Conservation (phyloP, 164 flowering plant species). For the Platanus orientalis region DNA sequence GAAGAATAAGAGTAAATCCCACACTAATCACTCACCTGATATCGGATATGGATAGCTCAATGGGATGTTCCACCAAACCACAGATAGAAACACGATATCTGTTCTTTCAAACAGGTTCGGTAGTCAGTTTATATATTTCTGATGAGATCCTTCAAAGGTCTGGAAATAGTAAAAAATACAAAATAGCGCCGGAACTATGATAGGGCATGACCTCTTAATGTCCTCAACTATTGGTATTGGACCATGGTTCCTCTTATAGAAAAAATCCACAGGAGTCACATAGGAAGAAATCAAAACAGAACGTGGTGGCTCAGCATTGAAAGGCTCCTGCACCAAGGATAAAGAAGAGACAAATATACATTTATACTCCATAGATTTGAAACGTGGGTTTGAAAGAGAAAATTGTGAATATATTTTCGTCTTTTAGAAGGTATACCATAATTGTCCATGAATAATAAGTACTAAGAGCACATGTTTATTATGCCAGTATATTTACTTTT, state of each 20-base stretch:
- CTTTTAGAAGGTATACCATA: no score
- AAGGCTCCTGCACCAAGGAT: slow-evolving; percentile 66
- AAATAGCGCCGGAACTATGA: background rate
- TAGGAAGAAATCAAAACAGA: slow-evolving; percentile 66
- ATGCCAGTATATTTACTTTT: no score
- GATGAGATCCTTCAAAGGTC: background rate
- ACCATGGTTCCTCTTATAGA: slow-evolving; percentile 98
- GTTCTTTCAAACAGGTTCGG: slow-evolving; percentile 16
- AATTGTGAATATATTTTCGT: no score
- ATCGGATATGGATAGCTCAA: slow-evolving; percentile 66
- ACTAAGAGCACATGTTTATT: no score
- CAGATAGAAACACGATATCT: slow-evolving; percentile 60
- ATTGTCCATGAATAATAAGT: no score
- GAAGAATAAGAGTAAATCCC: background rate
- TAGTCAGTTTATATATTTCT: slow-evolving; percentile 15
- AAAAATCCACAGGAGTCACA: slow-evolving; percentile 88
- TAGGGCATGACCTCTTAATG: slow-evolving; percentile 52
- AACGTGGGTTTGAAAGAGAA: no score
- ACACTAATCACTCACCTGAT: slow-evolving; percentile 48
- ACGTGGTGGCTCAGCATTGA: slow-evolving; percentile 96
- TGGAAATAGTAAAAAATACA: background rate
- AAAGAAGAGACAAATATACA: background rate
- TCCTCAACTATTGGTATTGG: slow-evolving; percentile 94
- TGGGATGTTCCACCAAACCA: slow-evolving; percentile 61
- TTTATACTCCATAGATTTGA: background rate